A percentile compares a stretch with the other conserved stretches of the same genome.
Evolutionary conservation across 371 early-diverging fungal species (phyloP).

Genomic region (Neoconidiobolus thromboides): DNA sequence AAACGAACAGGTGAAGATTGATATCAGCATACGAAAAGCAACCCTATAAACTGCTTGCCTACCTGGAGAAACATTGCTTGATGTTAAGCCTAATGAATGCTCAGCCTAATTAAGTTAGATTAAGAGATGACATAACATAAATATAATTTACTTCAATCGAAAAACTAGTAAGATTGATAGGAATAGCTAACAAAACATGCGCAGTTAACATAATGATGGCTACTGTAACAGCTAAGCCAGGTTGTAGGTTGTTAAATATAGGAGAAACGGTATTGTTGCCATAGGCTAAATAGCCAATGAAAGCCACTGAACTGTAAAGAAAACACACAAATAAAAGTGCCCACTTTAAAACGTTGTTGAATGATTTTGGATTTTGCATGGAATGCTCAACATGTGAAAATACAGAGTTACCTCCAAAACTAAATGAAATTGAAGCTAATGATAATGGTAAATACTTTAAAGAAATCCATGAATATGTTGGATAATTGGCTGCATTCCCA

Average conservation of each 20-base stretch:
- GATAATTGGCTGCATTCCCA: conserved; percentile 24
- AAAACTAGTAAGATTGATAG: conserved; percentile 59
- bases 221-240: conserved; percentile 30
- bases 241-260: conserved; percentile 42
- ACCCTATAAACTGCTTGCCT: not conserved
- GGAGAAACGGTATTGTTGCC: conserved; percentile 42
- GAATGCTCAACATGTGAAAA: conserved; percentile 30
- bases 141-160: conserved; percentile 23
- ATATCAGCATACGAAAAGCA: not conserved
- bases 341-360: conserved; percentile 38
- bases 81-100: not conserved
- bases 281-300: conserved; percentile 59
- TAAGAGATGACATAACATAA: not conserved
- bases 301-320: conserved; percentile 56
- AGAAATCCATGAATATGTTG: conserved; percentile 54
- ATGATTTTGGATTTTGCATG: conserved; percentile 58
- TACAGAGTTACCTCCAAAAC: conserved; percentile 62
- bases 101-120: conserved; percentile 16
- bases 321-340: conserved; percentile 48
- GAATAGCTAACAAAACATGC: conserved; percentile 60
- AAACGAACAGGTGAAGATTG: not conserved
- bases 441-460: conserved; percentile 27
- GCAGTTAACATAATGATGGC: conserved; percentile 54
- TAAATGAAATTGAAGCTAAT: conserved; percentile 45
- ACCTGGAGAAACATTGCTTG: not conserved